Percentiles rank a stretch among this genome's conserved stretches.
phyloP scores from a whole-genome alignment of 2,329 filamentous ascomycete species.

The Botrytis deweyae region DNA sequence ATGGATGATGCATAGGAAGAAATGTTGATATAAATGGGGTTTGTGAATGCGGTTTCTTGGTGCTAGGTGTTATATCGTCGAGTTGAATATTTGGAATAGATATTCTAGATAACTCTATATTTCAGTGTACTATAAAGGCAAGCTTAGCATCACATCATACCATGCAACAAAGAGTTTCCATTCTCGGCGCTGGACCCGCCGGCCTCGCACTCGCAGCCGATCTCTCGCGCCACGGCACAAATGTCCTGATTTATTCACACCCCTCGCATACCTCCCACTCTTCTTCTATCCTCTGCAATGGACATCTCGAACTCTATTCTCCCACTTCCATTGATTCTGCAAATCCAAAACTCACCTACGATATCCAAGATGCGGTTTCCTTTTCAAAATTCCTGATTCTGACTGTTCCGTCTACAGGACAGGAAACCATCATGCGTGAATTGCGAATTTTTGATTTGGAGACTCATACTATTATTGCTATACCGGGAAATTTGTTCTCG shows the following conservation, averaged over 20 bases:
- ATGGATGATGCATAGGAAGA: background rate
- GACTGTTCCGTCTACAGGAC: conserved; percentile 25
- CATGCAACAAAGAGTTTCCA: conserved; percentile 23
- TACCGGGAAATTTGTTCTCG: conserved; percentile 8
- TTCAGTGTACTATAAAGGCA: background rate
- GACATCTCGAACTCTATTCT: conserved; percentile 3
- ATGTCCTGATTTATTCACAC: conserved; percentile 24
- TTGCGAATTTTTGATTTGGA: conserved; percentile 18
- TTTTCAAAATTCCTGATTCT: conserved; percentile 25
- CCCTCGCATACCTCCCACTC: conserved; percentile 22
- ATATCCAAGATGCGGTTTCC: conserved; percentile 18
- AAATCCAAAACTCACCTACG: conserved; percentile 7
- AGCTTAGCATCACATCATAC: background rate
- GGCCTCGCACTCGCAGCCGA: conserved; percentile 25
- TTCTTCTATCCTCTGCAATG: conserved; percentile 8
- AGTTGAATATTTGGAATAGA: background rate
- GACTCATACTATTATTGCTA: background rate
- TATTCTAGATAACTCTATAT: background rate
- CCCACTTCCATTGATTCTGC: conserved; percentile 12
- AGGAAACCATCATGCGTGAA: conserved; percentile 18
- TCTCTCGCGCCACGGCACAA: conserved; percentile 20
- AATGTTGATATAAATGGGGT: background rate
- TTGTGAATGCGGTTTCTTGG: background rate
- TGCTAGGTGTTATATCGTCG: background rate
- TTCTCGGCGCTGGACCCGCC: conserved; percentile 24